Conservation (phyloP, 345 rosid genomes). For the Ceriops tagal region DNA sequence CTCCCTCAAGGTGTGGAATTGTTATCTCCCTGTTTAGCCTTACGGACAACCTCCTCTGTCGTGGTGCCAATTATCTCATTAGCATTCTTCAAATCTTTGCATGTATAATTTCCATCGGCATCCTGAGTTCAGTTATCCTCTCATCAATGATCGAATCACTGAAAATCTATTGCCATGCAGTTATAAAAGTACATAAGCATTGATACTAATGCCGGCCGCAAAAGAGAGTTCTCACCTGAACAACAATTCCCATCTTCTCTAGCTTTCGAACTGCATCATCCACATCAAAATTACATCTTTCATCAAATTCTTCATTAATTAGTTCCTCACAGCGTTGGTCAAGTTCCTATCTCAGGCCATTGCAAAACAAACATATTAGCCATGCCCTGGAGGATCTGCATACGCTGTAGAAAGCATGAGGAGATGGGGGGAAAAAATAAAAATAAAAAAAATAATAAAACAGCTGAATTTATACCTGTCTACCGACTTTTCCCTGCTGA, state of each 20-base stretch:
- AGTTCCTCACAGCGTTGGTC: constrained; percentile 57
- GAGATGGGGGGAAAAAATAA: background rate
- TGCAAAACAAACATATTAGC: constrained; percentile 11
- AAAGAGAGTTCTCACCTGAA: constrained; percentile 34
- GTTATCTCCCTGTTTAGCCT: constrained; percentile 39
- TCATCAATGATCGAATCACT: constrained; percentile 4
- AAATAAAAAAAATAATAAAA: too few species aligned
- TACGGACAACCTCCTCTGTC: constrained; percentile 68
- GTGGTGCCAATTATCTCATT: constrained; percentile 72
- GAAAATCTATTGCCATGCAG: background rate
- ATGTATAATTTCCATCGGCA: constrained; percentile 34
- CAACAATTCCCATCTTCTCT: constrained; percentile 59
- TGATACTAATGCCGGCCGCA: background rate
- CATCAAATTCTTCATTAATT: constrained; percentile 49
- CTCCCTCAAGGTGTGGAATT: too few species aligned
- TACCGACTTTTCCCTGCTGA: constrained; percentile 20
- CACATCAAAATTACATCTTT: constrained; percentile 67
- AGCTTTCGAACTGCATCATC: constrained; percentile 70
- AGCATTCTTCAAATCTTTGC: constrained; percentile 50
- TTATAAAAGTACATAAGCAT: background rate
- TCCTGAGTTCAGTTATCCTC: constrained; percentile 41
- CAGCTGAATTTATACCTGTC: constrained; percentile 4
- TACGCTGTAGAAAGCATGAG: background rate
- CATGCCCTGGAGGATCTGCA: background rate
- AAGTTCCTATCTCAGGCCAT: constrained; percentile 42